Percentiles rank a stretch among this genome's conserved stretches.
phyloP scores from a whole-genome alignment of 2,329 filamentous ascomycete genomes.

The Sarocladiaceae sp. region DNA sequence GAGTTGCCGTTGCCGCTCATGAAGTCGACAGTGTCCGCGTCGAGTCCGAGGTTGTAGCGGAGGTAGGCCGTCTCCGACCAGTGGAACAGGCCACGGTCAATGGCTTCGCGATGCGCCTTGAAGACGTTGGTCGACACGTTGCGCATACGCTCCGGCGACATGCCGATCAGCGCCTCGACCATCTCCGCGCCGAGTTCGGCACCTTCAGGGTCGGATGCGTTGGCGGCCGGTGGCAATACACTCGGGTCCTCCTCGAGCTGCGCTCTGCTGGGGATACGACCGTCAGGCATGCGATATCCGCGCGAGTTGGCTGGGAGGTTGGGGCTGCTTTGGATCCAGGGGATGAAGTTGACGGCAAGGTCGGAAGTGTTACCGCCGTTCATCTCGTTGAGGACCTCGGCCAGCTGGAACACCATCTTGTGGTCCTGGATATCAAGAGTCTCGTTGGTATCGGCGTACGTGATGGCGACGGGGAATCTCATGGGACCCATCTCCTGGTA shows the following conservation, averaged over 20 bases:
- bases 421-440: conserved; percentile 35
- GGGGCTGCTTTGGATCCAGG: conserved; percentile 49
- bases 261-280: conserved; percentile 43
- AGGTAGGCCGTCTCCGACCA: conserved; percentile 60
- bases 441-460: conserved; percentile 31
- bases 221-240: conserved; percentile 20
- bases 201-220: conserved; percentile 24
- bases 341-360: conserved; percentile 53
- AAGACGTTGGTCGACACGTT: conserved; percentile 35
- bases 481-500: conserved; percentile 34
- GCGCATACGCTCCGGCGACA: conserved; percentile 15
- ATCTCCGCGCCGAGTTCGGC: conserved; percentile 10
- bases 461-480: conserved; percentile 34
- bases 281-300: conserved; percentile 41
- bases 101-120: conserved; percentile 31
- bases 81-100: conserved; percentile 46
- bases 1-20: conserved; percentile 12
- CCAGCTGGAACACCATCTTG: conserved; percentile 34
- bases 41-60: conserved; percentile 42
- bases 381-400: conserved; percentile 30
- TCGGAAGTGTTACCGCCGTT: conserved; percentile 30
- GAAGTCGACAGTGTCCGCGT: conserved; percentile 44
- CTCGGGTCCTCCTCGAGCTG: conserved; percentile 40
- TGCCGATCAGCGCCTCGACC: conserved; percentile 2
- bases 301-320: conserved; percentile 47